Base-by-base conservation (phyloP, 768 basidiomycete genomes). In the Megacollybia marginata region DNA sequence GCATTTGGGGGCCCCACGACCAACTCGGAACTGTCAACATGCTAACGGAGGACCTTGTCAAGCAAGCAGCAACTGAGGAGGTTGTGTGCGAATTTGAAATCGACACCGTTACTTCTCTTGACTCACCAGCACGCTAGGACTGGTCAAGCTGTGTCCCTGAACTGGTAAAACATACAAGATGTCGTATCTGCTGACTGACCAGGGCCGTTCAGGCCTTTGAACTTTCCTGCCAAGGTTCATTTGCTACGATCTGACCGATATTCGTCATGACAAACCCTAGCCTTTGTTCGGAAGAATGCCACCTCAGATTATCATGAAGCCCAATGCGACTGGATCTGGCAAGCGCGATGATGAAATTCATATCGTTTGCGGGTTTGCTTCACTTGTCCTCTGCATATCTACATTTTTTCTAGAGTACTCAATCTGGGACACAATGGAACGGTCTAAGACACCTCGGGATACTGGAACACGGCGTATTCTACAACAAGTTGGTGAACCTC, bases 381-480 rank as follows among this genome's bases (percentile, higher is more conserved):
- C 19, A 32, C n/a, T 36, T 16, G 15, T 23, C 42, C 23, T 23
- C 35, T 9, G 33, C 19, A 50, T 12, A 36, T 42, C 19, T 47
- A 38, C 35, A 19, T 15, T 43, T 28, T 32, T 18, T 51, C 15
- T 55, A 85, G 83, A 85, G 85, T 54, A 82, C 82, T 0, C 83
- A 85, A 65, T 82, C 82, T 0, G 81, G 82, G 9, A 72, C 80
- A 4, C 83, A 86, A 55, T 84, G 83, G 83, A 83, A 85, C 55
- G 82, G 83, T 8, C 49, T 84, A 58, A 70, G 75, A 51, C 82
- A 85, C 54, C 79, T 71, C 55, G 79, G 80, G 2, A 52, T 84
- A 40, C 45, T 62, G 0, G 71, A 76, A 13, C 73, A 83, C 52
- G 68, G 68, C 3, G 66, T 82, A 19, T 82, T 79, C 57, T 85